A percentile compares a stretch with the other conserved stretches of the same genome.
Conservation (phyloP, 441 rosid genomes). For the Jatropha podagrica region DNA sequence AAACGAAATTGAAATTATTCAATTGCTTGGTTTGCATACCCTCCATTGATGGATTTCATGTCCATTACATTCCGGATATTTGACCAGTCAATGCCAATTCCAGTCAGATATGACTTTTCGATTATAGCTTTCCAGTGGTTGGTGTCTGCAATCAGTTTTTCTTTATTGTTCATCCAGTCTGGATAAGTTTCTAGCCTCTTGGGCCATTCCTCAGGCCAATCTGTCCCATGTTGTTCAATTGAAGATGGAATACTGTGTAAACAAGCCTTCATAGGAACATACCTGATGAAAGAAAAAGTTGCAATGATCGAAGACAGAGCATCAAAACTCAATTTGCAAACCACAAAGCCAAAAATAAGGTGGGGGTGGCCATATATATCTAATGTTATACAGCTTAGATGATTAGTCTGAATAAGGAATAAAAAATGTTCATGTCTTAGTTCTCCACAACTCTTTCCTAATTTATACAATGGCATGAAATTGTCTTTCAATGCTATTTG, state of each 20-base stretch:
- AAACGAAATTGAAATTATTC: conserved; percentile 16
- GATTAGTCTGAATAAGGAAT: neutral
- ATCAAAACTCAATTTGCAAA: neutral
- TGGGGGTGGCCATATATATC: neutral
- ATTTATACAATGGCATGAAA: neutral
- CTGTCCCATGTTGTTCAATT: conserved; percentile 85
- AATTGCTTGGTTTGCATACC: conserved; percentile 46
- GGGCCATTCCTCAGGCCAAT: conserved; percentile 99
- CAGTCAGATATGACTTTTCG: conserved; percentile 75
- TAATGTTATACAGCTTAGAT: too few relatives aligned
- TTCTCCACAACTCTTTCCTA: neutral
- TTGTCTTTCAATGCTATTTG: neutral
- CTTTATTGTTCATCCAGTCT: conserved; percentile 78
- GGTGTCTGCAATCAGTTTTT: conserved; percentile 54
- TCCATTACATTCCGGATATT: conserved; percentile 80
- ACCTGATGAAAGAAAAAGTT: conserved; percentile 44
- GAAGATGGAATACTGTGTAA: conserved; percentile 77
- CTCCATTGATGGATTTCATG: conserved; percentile 95
- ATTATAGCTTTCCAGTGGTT: conserved; percentile 77
- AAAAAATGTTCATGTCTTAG: neutral
- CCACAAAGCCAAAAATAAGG: neutral
- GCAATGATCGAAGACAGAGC: conserved; percentile 10
- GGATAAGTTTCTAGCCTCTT: conserved; percentile 89
- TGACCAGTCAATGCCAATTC: conserved; percentile 87
- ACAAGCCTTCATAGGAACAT: conserved; percentile 73